Evolutionary conservation across 2,329 filamentous ascomycete genomes (phyloP).

Genomic region (Xylariaceae sp.): DNA sequence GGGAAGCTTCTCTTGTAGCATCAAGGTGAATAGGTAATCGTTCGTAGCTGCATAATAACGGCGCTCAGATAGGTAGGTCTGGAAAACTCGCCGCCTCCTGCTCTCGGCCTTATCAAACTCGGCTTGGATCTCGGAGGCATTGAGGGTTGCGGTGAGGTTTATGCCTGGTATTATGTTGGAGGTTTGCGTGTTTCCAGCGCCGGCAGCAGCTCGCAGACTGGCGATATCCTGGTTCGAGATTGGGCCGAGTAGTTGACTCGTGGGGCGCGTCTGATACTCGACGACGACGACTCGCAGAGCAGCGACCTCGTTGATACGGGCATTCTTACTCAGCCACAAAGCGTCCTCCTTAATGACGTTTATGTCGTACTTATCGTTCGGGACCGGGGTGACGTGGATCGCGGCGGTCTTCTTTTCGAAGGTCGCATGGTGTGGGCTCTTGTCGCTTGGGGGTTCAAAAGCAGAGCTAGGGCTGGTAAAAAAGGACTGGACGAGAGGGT

Average conservation of each 20-base stretch:
- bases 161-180: constrained; percentile 63
- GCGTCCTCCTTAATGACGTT: constrained; percentile 84
- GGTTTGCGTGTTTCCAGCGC: constrained; percentile 65
- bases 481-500: constrained; percentile 71
- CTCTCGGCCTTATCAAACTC: constrained; percentile 68
- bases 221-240: constrained; percentile 80
- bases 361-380: constrained; percentile 73
- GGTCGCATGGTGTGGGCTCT: constrained; percentile 68
- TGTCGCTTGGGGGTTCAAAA: constrained; percentile 63
- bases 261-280: constrained; percentile 83
- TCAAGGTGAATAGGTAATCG: constrained; percentile 61
- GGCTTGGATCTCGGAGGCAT: constrained; percentile 61
- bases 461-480: constrained; percentile 73
- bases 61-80: constrained; percentile 75
- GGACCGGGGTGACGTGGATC: constrained; percentile 78
- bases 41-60: constrained; percentile 70
- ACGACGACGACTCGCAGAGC: constrained; percentile 81
- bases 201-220: constrained; percentile 77
- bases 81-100: constrained; percentile 71
- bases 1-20: constrained; percentile 48
- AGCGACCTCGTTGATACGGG: constrained; percentile 78
- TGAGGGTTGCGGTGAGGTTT: constrained; percentile 52
- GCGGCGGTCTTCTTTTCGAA: constrained; percentile 88
- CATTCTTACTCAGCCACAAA: constrained; percentile 81
- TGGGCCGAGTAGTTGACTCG: constrained; percentile 72